Evolutionary conservation across 495 filamentous ascomycete species (phyloP), one percentile per base, ranked within the genome.

Genomic region (Cladorrhinum samala): DNA sequence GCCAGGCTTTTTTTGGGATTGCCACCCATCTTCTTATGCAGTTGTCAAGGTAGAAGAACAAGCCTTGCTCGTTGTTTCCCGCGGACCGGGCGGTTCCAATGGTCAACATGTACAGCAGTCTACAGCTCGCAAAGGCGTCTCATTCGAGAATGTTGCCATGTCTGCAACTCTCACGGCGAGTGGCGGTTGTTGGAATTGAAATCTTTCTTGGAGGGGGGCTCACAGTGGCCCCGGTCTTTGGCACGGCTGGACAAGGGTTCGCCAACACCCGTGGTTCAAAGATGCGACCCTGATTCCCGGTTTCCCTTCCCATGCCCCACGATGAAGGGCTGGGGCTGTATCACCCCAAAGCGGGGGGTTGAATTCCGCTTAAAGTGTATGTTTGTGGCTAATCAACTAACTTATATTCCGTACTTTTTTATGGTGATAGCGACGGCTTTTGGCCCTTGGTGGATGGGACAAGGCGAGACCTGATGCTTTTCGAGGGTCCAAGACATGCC

Each of bases 271-370:
- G 60, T 59, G 54, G 62, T 59, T 63, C 57, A 61, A 59, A 55
- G 52, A 65, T 68, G 64, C 37, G 54, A 70, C 65, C 61, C 64
- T 63, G 60, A 65, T 65, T 67, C 65, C 61, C 59, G 65, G 65
- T 70, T 68, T 66, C 51, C 59, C 25, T 62, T 51, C 33, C 16
- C 42, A 23, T 54, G 40, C 59, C 57, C 59, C 61, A 58, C 60
- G 56, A 55, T 43, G 52, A 42, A 52, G n/a, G 37, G 30, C 42
- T 39, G 21, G 39, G 44, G 27, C 17, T 1, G 37, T 13, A 21
- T 18, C 37, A 21, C 50, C 25, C 51, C 27, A 38, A n/a, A n/a
- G 46, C 20, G 19, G 53, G 30, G 36, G 52, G 45, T 45, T 50
- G 54, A 59, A 55, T 61, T 58, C 52, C 53, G 61, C 56, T 60